Base-by-base conservation (phyloP, 2,329 filamentous ascomycete species). In the Fusarium verticillioides region DNA sequence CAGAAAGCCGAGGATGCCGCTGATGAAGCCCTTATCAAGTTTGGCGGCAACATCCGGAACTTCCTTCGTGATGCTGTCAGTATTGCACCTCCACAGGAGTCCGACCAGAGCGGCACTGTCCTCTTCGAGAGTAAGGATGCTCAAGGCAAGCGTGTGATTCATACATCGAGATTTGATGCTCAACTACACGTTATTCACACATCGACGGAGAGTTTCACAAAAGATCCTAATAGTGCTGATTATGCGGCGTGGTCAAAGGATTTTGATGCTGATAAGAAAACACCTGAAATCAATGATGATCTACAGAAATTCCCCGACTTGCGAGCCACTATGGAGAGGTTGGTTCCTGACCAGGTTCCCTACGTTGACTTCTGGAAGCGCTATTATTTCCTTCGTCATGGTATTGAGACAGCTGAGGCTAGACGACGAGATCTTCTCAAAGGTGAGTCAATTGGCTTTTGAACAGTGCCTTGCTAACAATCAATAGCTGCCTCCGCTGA, bases 161-260 rank as follows among this genome's bases (percentile, higher is more conserved):
- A 99, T 81, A 94, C 94, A 3, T 97, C 95, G 58, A 89, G 96
- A 69, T 96, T 98, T 80, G 96, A 99, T 79, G 96, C 96, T 2
- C 96, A 98, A 83, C 86, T 99, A 70, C 96, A 99, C 80, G 95
- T 97, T 39, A 95, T 99, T 67, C 96, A 99, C 82, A 95, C 94
- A 9, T 93, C 91, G 26, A 82, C 91, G 43, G 93, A 96, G 70
- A 94, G 91, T 77, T 97, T 98, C 82, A 89, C 90, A 62, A 93
- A 93, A 79, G 95, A 98, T 78, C 94, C 95, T 0, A 87, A 89
- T 12, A 91, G 91, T 54, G 87, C 89, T 19, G 91, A 97, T 81
- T 98, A 92, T 85, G 87, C 90, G 15, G 82, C 85, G 9, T 98
- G 95, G 91, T 87, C 88, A 62, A 86, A 89, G 71, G 86, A 85